Percentiles rank a stretch among this genome's conserved stretches.
Evolutionary conservation across 2,329 filamentous ascomycete species (phyloP).

Genomic region (Sphaerulina musiva): DNA sequence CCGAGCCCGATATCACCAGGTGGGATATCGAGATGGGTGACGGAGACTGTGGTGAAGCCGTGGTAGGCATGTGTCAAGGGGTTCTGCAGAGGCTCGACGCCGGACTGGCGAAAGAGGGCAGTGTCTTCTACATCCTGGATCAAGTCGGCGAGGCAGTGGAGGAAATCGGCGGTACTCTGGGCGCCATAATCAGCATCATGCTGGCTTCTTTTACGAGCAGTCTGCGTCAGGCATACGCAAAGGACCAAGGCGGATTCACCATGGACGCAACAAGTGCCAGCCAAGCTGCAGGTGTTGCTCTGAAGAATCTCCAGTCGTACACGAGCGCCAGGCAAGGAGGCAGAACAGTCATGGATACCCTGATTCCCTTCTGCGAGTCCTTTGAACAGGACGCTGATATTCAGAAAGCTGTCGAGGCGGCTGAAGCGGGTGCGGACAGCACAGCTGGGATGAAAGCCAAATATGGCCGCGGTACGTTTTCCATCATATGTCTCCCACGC

Average conservation of each 20-base stretch:
- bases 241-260: slow-evolving; percentile 18
- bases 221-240: slow-evolving; percentile 32
- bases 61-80: slow-evolving; percentile 35
- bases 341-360: slow-evolving; percentile 35
- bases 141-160: slow-evolving; percentile 33
- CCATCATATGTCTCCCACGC: neutral
- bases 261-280: slow-evolving; percentile 25
- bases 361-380: slow-evolving; percentile 36
- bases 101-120: slow-evolving; percentile 26
- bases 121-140: slow-evolving; percentile 33
- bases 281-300: slow-evolving; percentile 33
- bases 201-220: slow-evolving; percentile 37
- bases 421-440: slow-evolving; percentile 30
- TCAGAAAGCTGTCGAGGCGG: slow-evolving; percentile 29
- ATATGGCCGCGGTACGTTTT: slow-evolving; percentile 31
- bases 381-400: slow-evolving; percentile 26
- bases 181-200: slow-evolving; percentile 34
- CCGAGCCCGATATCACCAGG: slow-evolving; percentile 57
- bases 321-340: slow-evolving; percentile 33
- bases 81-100: slow-evolving; percentile 30
- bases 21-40: slow-evolving; percentile 61
- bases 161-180: slow-evolving; percentile 36
- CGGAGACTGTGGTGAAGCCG: slow-evolving; percentile 58
- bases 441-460: slow-evolving; percentile 35
- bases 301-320: slow-evolving; percentile 40